phyloP scores from a whole-genome alignment of 306 rosid genomes.

The Castanea mollissima region DNA sequence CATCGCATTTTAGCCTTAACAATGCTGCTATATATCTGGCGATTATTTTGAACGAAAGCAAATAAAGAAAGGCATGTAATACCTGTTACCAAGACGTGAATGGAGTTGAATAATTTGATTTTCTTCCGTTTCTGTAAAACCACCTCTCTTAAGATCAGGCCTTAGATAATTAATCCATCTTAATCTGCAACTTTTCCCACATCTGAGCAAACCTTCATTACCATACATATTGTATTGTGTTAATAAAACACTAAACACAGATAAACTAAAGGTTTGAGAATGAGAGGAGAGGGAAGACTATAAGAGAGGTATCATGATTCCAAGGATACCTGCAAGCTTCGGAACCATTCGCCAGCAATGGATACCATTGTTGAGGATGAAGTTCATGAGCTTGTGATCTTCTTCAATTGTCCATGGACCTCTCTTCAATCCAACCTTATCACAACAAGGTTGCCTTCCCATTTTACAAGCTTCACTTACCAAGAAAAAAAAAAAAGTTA shows the following conservation, averaged over 20 bases:
- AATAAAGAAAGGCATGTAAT: background rate
- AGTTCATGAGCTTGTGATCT: slow-evolving; percentile 83
- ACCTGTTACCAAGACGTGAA: slow-evolving; percentile 91
- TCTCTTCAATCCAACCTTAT: slow-evolving; percentile 84
- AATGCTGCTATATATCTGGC: background rate
- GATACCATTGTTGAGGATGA: slow-evolving; percentile 91
- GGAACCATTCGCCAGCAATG: slow-evolving; percentile 98
- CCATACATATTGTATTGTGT: slow-evolving; percentile 16
- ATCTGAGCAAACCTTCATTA: slow-evolving; percentile 74
- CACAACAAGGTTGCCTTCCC: slow-evolving; percentile 98
- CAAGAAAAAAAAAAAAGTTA: background rate
- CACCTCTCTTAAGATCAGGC: slow-evolving; percentile 97
- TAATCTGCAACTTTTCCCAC: slow-evolving; percentile 95
- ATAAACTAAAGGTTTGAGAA: background rate
- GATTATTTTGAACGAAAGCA: background rate
- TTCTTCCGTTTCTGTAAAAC: slow-evolving; percentile 82
- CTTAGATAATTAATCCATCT: slow-evolving; percentile 97
- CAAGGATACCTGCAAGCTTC: slow-evolving; percentile 80
- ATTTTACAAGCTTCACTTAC: slow-evolving; percentile 24
- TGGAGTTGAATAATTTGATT: slow-evolving; percentile 87
- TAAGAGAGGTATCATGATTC: background rate
- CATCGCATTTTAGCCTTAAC: background rate
- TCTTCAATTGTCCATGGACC: slow-evolving; percentile 99
- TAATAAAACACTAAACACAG: slow-evolving; percentile 7
- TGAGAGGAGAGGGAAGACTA: background rate